Conservation (phyloP, 345 rosid genomes). For the Hevea brasiliensis region DNA sequence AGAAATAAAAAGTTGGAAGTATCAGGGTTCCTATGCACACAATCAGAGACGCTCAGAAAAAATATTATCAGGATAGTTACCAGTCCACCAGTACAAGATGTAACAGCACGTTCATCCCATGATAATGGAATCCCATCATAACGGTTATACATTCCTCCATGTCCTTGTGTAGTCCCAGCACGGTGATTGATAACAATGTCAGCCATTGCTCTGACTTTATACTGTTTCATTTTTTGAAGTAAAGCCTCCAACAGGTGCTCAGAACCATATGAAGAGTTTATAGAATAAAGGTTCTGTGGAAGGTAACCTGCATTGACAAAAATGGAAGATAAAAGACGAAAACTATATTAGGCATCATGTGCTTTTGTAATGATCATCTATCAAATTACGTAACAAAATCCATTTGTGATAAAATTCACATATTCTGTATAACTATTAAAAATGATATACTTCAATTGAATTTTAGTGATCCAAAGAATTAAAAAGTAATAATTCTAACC, state of each 20-base stretch:
- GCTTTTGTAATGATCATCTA: no score
- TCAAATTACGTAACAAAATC: no score
- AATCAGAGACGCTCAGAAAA: background rate
- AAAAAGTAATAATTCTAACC: constrained; percentile 39
- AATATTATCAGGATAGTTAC: constrained; percentile 35
- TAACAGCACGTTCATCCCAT: constrained; percentile 87
- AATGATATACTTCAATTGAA: no score
- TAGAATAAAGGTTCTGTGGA: constrained; percentile 79
- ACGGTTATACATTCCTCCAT: constrained; percentile 82
- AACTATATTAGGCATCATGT: background rate
- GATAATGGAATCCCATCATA: constrained; percentile 77
- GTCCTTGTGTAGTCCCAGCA: constrained; percentile 76
- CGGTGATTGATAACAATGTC: constrained; percentile 96
- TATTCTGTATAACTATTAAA: no score
- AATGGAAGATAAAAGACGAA: background rate
- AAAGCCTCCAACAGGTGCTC: constrained; percentile 63
- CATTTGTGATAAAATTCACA: no score
- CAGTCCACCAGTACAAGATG: constrained; percentile 87
- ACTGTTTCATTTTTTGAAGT: constrained; percentile 70
- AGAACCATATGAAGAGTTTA: constrained; percentile 82
- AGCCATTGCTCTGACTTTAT: constrained; percentile 87
- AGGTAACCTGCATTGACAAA: constrained; percentile 59
- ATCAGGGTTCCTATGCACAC: background rate
- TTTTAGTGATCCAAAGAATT: no score
- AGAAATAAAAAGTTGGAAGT: background rate